phyloP scores from a whole-genome alignment of 805 yeast species.

The Isabelozyma pseudorhagii region DNA sequence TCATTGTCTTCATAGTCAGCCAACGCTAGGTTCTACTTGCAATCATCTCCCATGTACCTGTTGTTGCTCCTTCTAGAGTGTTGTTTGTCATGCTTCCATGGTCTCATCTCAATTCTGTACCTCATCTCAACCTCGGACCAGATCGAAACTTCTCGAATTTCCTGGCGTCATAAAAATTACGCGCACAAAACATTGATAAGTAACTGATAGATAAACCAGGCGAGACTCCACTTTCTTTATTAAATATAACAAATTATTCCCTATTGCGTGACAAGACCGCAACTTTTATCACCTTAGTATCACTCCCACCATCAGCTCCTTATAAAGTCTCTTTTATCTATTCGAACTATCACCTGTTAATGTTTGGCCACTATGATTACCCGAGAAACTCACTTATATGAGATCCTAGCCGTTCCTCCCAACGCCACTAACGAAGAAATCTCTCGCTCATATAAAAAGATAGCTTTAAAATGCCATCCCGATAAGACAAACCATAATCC shows the following conservation, averaged over 20 bases:
- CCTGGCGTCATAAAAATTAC: background rate
- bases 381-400: constrained; percentile 29
- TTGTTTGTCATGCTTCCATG: too few species aligned
- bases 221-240: too few species aligned
- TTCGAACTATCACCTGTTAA: background rate
- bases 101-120: too few species aligned
- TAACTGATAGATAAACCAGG: background rate
- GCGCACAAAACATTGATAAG: background rate
- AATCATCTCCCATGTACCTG: too few species aligned
- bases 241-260: too few species aligned
- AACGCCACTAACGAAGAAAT: constrained; percentile 36
- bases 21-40: too few species aligned
- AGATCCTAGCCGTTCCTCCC: constrained; percentile 28
- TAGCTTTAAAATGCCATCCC: constrained; percentile 58
- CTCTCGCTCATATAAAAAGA: constrained; percentile 29
- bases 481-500: constrained; percentile 56
- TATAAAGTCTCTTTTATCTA: too few species aligned
- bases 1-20: too few species aligned
- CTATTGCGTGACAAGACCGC: too few species aligned
- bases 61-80: too few species aligned
- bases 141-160: background rate
- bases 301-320: too few species aligned
- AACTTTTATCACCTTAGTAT: too few species aligned
- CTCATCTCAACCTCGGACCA: background rate
- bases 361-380: constrained; percentile 9